phyloP scores from a whole-genome alignment of 2,329 filamentous ascomycete genomes.

The Alternaria gaisen region DNA sequence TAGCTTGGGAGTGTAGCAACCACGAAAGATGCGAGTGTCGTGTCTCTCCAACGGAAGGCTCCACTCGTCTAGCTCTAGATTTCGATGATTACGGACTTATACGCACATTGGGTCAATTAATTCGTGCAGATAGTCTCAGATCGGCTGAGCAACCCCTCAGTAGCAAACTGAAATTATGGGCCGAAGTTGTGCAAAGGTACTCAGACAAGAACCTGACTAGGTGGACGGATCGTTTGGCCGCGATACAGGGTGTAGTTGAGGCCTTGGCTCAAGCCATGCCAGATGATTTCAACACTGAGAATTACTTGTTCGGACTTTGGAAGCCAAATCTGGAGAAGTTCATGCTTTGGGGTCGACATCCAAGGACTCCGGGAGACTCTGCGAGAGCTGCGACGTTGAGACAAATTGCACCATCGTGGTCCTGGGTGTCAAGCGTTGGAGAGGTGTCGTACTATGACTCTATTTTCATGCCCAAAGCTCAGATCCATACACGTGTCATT shows the following conservation, averaged over 20 bases:
- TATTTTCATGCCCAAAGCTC: background rate
- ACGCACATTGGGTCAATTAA: background rate
- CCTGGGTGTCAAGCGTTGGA: background rate
- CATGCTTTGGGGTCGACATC: background rate
- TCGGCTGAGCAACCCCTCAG: background rate
- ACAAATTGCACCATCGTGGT: conserved; percentile 2
- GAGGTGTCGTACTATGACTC: background rate
- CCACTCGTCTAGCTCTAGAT: background rate
- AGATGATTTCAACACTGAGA: background rate
- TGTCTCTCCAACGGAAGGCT: background rate
- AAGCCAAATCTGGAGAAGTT: background rate
- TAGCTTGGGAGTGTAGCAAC: conserved; percentile 1
- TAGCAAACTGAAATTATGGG: background rate
- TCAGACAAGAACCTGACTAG: background rate
- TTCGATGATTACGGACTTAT: background rate
- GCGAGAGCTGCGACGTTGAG: background rate
- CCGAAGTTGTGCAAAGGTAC: background rate
- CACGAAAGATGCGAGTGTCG: conserved; percentile 1
- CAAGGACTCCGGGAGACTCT: background rate
- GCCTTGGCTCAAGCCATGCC: background rate
- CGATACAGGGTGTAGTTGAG: conserved; percentile 3
- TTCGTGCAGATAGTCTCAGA: background rate
- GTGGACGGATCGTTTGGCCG: conserved; percentile 10
- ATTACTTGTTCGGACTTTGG: conserved; percentile 5
- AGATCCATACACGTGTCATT: background rate